These are phyloP conservation scores for Castanea sativa DNA, from an alignment of 306 rosid species.

Conservation along the genomic window DNA sequence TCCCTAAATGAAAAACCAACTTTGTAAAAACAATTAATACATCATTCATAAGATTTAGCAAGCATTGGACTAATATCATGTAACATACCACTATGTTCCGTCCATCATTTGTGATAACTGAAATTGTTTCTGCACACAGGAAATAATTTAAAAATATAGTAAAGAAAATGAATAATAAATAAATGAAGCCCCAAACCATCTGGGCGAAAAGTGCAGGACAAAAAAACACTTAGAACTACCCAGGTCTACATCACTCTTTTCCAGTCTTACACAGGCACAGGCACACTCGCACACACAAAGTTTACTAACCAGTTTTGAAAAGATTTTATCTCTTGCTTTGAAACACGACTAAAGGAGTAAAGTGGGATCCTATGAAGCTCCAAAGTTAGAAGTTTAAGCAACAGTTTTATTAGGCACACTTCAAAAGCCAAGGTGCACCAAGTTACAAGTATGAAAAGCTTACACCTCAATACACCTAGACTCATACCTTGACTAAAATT, in stretches of 20 bases:
- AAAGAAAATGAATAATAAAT: neutral
- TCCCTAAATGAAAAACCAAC: slow-evolving; percentile 47
- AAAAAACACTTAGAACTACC: neutral
- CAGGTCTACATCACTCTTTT: neutral
- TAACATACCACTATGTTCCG: slow-evolving; percentile 85
- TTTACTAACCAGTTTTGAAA: neutral
- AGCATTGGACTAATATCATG: neutral
- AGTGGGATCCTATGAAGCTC: neutral
- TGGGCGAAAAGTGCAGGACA: neutral
- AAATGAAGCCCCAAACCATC: neutral
- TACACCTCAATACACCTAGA: neutral
- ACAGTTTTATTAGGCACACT: neutral
- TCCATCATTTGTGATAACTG: slow-evolving; percentile 92
- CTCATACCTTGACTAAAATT: neutral
- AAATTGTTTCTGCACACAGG: slow-evolving; percentile 63
- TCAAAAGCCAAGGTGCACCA: neutral
- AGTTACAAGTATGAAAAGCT: neutral
- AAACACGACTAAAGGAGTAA: neutral
- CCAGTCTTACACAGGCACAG: neutral
- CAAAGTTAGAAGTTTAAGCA: neutral
- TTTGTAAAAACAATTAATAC: neutral
- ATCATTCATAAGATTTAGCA: neutral
- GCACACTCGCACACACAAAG: neutral
- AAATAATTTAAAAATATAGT: neutral
- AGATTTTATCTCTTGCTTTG: neutral